Percentiles rank a stretch among this genome's conserved stretches.
These are phyloP conservation scores for Nemophila menziesii DNA, from an alignment of 257 asterid species.

Conservation along the genomic window DNA sequence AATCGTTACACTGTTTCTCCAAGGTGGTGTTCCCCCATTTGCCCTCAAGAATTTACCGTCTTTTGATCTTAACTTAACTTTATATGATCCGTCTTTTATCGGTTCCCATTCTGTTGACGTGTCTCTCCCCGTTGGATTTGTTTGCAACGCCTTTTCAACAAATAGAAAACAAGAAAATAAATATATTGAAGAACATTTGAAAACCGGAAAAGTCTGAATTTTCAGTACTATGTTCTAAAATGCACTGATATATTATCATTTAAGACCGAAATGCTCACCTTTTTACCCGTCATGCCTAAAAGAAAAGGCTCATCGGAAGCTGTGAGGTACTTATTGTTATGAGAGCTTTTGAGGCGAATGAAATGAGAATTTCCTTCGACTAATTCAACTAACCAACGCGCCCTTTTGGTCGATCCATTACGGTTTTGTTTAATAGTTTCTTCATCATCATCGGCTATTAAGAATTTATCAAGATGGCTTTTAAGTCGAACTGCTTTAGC, in stretches of 20 bases:
- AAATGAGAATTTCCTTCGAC: constrained; percentile 32
- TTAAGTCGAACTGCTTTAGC: constrained; percentile 50
- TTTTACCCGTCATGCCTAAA: constrained; percentile 68
- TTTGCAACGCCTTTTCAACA: no score
- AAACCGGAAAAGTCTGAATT: no score
- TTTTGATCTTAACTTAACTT: constrained; percentile 46
- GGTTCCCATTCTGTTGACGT: constrained; percentile 53
- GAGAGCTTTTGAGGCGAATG: constrained; percentile 46
- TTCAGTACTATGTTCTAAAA: no score
- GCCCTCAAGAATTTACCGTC: constrained; percentile 61
- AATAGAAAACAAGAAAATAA: no score
- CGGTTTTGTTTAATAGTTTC: constrained; percentile 50
- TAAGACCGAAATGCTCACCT: no score
- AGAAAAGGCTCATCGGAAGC: constrained; percentile 58
- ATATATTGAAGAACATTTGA: no score
- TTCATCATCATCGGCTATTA: constrained; percentile 51
- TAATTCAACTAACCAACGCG: constrained; percentile 59
- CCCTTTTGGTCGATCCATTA: constrained; percentile 40
- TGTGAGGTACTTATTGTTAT: constrained; percentile 48
- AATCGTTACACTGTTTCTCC: constrained; percentile 66
- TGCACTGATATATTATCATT: no score
- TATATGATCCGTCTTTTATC: constrained; percentile 42
- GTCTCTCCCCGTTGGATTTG: constrained; percentile 20
- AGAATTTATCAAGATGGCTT: constrained; percentile 52
- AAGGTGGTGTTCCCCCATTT: constrained; percentile 71